Percentiles rank a stretch among this genome's conserved stretches.
Evolutionary conservation across 768 basidiomycete genomes (phyloP).

Genomic region (Tubosaeta sp.): DNA sequence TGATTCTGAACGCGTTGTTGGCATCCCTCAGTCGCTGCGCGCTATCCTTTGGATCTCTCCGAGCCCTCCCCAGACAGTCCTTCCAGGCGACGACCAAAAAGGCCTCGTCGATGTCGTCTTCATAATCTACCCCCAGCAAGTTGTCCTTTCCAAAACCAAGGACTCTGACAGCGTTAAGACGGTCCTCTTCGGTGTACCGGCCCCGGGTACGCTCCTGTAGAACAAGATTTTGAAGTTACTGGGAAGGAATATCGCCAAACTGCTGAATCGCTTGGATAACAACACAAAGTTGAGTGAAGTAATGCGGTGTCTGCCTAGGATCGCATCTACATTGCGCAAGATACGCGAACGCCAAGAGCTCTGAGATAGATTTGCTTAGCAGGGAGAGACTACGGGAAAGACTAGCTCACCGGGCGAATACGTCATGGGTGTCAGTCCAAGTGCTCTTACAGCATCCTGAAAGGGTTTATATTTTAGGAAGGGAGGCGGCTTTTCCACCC

Average conservation of each 20-base stretch:
- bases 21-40: constrained; percentile 47
- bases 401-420: constrained; percentile 55
- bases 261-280: constrained; percentile 49
- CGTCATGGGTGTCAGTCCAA: constrained; percentile 65
- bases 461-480: constrained; percentile 40
- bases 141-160: constrained; percentile 69
- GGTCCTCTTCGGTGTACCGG: constrained; percentile 58
- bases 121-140: constrained; percentile 62
- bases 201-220: constrained; percentile 58
- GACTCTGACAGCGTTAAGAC: constrained; percentile 39
- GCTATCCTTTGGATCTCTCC: constrained; percentile 44
- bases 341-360: constrained; percentile 74
- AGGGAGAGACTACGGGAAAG: background rate
- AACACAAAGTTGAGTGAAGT: constrained; percentile 56
- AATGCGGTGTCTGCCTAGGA: constrained; percentile 54
- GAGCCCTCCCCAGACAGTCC: constrained; percentile 50
- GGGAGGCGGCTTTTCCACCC: constrained; percentile 43
- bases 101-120: constrained; percentile 60
- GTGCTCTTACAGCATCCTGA: constrained; percentile 37
- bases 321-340: constrained; percentile 80
- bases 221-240: constrained; percentile 53
- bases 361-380: constrained; percentile 34
- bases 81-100: constrained; percentile 73
- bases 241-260: constrained; percentile 42
- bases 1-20: constrained; percentile 63